Percentiles rank a stretch among this genome's conserved stretches.
Evolutionary conservation across 2,329 filamentous ascomycete species (phyloP).

Genomic region (Sarocladiaceae sp.): DNA sequence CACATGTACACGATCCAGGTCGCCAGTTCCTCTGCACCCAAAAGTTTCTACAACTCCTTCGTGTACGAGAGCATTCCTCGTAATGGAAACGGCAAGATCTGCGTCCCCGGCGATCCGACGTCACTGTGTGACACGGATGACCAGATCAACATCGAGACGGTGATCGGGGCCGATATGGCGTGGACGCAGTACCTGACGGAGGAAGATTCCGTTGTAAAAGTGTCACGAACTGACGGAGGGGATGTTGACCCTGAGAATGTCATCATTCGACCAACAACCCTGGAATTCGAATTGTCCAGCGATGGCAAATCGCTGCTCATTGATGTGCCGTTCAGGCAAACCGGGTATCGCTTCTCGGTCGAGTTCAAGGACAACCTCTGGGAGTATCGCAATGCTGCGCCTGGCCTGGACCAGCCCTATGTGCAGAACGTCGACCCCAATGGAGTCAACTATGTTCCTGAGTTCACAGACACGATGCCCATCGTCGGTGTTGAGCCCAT

Average conservation of each 20-base stretch:
- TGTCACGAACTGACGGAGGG: constrained; percentile 15
- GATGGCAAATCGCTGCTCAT: constrained; percentile 18
- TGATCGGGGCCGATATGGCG: constrained; percentile 25
- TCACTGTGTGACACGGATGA: constrained; percentile 18
- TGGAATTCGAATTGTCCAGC: constrained; percentile 17
- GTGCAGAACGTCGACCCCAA: constrained; percentile 15
- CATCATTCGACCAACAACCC: constrained; percentile 21
- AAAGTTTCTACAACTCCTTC: constrained; percentile 22
- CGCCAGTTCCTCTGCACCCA: background rate
- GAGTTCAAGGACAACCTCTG: constrained; percentile 25
- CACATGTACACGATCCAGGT: constrained; percentile 14
- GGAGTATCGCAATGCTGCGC: constrained; percentile 16
- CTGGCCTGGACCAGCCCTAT: constrained; percentile 10
- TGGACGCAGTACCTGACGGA: constrained; percentile 27
- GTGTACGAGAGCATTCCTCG: constrained; percentile 29
- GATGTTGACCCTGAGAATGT: constrained; percentile 17
- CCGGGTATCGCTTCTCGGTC: constrained; percentile 24
- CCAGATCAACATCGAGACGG: constrained; percentile 23
- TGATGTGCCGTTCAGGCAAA: constrained; percentile 18
- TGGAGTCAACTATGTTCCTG: constrained; percentile 17
- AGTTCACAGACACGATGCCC: constrained; percentile 14
- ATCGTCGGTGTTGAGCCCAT: constrained; percentile 22
- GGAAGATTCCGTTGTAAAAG: constrained; percentile 17
- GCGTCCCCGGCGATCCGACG: constrained; percentile 15
- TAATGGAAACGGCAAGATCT: constrained; percentile 27